Percentiles rank a stretch among this genome's conserved stretches.
Evolutionary conservation across 75 land plant species (phyloP).

Genomic region (Chamaecyparis obtusa): DNA sequence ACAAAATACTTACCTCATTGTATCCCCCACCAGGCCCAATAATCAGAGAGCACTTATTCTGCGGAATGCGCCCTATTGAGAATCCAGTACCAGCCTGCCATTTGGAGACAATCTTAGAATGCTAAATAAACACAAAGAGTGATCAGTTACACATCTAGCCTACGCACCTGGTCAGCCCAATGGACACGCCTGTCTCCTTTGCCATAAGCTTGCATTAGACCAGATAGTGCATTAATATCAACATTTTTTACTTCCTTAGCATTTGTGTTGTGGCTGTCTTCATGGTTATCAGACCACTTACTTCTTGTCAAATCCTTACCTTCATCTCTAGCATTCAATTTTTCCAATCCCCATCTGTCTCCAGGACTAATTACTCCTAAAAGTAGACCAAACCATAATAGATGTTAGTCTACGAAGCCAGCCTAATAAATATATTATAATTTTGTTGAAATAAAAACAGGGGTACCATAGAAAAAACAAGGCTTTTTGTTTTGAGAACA

Average conservation of each 20-base stretch:
- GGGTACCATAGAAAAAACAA: not conserved
- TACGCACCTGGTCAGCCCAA: constrained; percentile 74
- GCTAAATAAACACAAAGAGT: constrained; percentile 9
- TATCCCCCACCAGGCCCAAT: constrained; percentile 86
- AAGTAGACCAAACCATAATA: not conserved
- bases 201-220: constrained; percentile 51
- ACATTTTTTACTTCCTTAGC: not conserved
- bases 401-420: not conserved
- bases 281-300: constrained; percentile 64
- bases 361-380: constrained; percentile 19
- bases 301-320: constrained; percentile 58
- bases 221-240: constrained; percentile 51
- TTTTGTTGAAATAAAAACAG: not conserved
- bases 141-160: not conserved
- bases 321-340: constrained; percentile 14
- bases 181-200: constrained; percentile 59
- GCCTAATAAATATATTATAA: not conserved
- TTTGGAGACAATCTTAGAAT: constrained; percentile 7
- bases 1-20: constrained; percentile 52
- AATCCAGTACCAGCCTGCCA: constrained; percentile 59
- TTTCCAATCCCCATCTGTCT: constrained; percentile 32
- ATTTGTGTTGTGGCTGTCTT: constrained; percentile 25
- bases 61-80: constrained; percentile 48
- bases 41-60: constrained; percentile 42
- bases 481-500: too few relatives aligned